Evolutionary conservation across 192 early-diverging fungal species (phyloP).

Genomic region (Lobosporangium transversale): DNA sequence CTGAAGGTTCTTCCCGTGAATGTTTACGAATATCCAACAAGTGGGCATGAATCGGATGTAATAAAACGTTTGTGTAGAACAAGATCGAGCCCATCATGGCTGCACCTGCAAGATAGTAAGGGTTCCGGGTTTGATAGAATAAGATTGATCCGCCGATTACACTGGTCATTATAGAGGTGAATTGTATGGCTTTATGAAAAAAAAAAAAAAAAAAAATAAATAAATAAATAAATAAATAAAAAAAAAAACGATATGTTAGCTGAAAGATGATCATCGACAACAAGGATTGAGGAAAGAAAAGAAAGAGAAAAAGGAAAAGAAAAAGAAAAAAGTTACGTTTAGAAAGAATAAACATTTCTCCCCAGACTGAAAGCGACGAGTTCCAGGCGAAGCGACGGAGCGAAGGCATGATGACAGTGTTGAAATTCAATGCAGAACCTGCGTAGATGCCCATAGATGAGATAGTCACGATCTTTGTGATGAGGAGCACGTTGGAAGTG

Average conservation of each 20-base stretch:
- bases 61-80: conserved; percentile 7
- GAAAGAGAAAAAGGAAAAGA: background rate
- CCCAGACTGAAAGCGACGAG: conserved; percentile 43
- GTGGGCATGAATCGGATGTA: conserved; percentile 33
- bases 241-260: too few species aligned
- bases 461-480: conserved; percentile 37
- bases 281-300: too few species aligned
- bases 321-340: conserved; percentile 14
- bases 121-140: conserved; percentile 29
- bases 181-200: conserved; percentile 24
- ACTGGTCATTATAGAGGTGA: conserved; percentile 7
- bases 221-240: background rate
- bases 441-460: conserved; percentile 43
- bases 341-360: conserved; percentile 23
- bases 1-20: background rate
- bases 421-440: conserved; percentile 30
- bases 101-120: conserved; percentile 23
- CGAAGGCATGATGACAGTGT: conserved; percentile 31
- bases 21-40: conserved; percentile 35
- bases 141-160: conserved; percentile 11
- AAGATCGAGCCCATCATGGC: conserved; percentile 16
- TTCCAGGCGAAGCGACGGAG: conserved; percentile 37
- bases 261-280: too few species aligned
- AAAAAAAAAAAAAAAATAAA: background rate
- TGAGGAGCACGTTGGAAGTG: conserved; percentile 21